A percentile compares a stretch with the other conserved stretches of the same genome.
Evolutionary conservation across 257 asterid genomes (phyloP).

Genomic region (Capsicum pubescens): DNA sequence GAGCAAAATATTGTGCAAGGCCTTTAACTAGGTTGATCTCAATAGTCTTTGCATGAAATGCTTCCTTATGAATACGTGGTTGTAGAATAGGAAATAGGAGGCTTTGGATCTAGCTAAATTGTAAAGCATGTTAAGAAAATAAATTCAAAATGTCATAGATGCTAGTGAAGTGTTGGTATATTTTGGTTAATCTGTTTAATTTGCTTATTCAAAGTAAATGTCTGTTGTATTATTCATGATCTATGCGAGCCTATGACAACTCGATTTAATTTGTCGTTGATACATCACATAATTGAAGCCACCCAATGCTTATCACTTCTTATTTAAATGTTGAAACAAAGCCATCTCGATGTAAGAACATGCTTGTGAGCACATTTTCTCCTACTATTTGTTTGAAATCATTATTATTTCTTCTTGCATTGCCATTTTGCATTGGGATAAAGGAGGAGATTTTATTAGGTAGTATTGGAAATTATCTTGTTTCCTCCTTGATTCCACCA

Average conservation of each 20-base stretch:
- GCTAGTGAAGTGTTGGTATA: background rate
- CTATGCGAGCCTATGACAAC: background rate
- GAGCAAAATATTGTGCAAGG: background rate
- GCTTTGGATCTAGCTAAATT: background rate
- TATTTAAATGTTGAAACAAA: background rate
- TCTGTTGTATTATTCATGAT: background rate
- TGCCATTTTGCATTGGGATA: background rate
- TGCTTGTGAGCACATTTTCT: background rate
- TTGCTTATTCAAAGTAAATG: constrained; percentile 1
- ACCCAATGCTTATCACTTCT: background rate
- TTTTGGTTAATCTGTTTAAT: background rate
- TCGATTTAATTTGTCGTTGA: background rate
- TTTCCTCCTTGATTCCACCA: background rate
- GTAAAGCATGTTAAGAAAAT: background rate
- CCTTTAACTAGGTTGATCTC: background rate
- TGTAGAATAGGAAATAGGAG: background rate
- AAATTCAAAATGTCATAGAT: background rate
- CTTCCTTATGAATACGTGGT: background rate
- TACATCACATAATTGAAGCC: background rate
- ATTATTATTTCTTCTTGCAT: background rate
- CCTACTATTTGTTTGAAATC: background rate
- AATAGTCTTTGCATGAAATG: background rate
- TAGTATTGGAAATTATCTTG: background rate
- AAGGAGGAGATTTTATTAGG: background rate
- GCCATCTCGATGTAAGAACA: background rate